Evolutionary conservation across 2,329 filamentous ascomycete species (phyloP), one percentile per base, ranked within the genome.

Genomic region (Talaromyces sp.): DNA sequence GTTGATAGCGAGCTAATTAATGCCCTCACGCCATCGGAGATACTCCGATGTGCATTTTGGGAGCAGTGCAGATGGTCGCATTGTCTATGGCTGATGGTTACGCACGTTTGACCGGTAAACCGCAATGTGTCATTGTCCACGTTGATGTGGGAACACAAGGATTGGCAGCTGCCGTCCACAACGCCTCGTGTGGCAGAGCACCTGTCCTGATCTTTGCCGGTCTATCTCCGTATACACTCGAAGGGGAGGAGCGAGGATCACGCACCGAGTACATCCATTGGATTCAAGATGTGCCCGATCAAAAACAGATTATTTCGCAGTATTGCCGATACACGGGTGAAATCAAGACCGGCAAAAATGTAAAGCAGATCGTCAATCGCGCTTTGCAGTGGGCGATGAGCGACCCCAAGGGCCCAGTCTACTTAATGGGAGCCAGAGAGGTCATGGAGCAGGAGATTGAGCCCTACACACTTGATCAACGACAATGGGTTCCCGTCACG

Each of bases 321-420:
- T 96, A 96, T 75, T 96, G 92, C 73, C 85, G 92, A 9, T 96
- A 95, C 70, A 79, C 88, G 0, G 91, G 83, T 3, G 92, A 96
- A 78, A 87, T 96, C 74, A 93, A 92, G 78, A 89, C 89, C 2
- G 91, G 91, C 16, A 85, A 85, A 70, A 96, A 96, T 69, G 86
- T 96, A 63, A 96, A 96, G 81, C 91, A 96, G 78, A 88, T 96
- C 77, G 90, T 96, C 63, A 92, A 92, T 71, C 87, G 92, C 1
- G 92, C 92, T 0, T 75, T 96, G 61, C 90, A 91, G 67, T 96
- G 95, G 70, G 91, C 92, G 0, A 89, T 79, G 55, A 91, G 87
- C 31, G 88, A 89, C 59, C 92, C 92, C 0, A 83, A 88, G 65
- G 92, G 92, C 0, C 92, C 92, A 0, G 90, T 92, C 0, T 96